Evolutionary conservation across 2,329 filamentous ascomycete genomes (phyloP), one percentile per base, ranked within the genome.

Genomic region (Orbilia quercus): DNA sequence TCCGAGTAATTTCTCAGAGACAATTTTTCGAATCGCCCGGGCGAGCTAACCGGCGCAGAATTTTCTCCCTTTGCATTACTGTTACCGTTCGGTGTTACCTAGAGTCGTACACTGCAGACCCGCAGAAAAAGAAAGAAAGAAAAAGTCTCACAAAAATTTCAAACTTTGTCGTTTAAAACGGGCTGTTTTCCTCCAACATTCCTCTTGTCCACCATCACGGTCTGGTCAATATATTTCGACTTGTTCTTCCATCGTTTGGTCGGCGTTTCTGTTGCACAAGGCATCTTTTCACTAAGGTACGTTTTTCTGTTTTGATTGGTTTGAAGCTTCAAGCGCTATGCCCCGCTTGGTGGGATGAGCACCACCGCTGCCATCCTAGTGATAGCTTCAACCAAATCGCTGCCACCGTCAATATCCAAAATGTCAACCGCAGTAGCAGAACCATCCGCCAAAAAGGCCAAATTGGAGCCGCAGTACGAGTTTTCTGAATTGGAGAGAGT

Each of bases 261-360:
- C 53, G 53, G 7, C 38, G 36, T 16, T 16, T 57, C 20, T 57
- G 36, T 57, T 12, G 11, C n/a, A 22, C 55, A 22, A 38, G 64
- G 42, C 38, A 55, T 36, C 5, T 31, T 44, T 55, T 69, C 23
- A 54, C 42, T 16, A 60, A 69, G 64, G 64, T 69, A 69, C 18
- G 45, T 28, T 12, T 34, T 9, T 59, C 34, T 25, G 14, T 18
- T 50, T 57, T 11, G 18, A 51, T 57, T 34, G 42, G 2, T 23
- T 36, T 44, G 11, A 48, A 34, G 40, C 50, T 20, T 31, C 31
- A 38, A 44, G 51, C 53, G 54, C 18, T 44, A 7, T 50, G 48
- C 40, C 18, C 4, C 25, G 12, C 16, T 57, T 11, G 63, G 40
- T 22, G 50, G 28, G 62, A 42, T 44, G 7, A 42, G 28, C 28